A percentile compares a stretch with the other conserved stretches of the same genome.
These are phyloP conservation scores for Monosporascus sp. DNA, from an alignment of 2,329 filamentous ascomycete genomes.

Conservation along the genomic window DNA sequence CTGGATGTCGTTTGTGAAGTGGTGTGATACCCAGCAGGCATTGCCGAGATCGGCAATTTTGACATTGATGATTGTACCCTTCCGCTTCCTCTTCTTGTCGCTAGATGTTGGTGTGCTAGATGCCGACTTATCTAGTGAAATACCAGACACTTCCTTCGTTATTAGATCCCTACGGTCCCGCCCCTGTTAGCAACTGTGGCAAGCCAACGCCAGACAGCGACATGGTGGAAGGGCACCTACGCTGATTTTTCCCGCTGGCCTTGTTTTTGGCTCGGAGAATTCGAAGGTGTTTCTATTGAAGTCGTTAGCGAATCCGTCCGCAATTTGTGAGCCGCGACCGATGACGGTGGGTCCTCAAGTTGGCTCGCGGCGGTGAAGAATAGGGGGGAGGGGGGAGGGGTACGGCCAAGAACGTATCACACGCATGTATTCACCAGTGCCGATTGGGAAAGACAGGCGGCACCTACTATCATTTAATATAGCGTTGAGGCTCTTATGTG, in stretches of 20 bases:
- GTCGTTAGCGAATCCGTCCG: slow-evolving; percentile 22
- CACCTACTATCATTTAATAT: slow-evolving; percentile 72
- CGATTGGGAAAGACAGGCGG: neutral
- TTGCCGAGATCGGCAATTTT: slow-evolving; percentile 99
- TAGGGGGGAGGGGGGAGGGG: neutral
- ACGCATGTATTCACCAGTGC: neutral
- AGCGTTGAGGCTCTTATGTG: slow-evolving; percentile 75
- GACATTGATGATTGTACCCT: slow-evolving; percentile 73
- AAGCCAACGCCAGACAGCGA: neutral
- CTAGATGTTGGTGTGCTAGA: slow-evolving; percentile 37
- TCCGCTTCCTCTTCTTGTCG: slow-evolving; percentile 61
- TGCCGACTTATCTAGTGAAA: slow-evolving; percentile 75
- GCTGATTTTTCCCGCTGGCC: slow-evolving; percentile 89
- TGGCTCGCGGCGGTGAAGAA: neutral
- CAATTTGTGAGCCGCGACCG: neutral
- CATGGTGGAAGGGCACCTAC: slow-evolving; percentile 49
- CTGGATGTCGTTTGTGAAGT: slow-evolving; percentile 99
- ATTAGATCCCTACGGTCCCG: slow-evolving; percentile 64
- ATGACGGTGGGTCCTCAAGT: neutral
- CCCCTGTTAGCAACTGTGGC: slow-evolving; percentile 4
- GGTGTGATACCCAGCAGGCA: slow-evolving; percentile 97
- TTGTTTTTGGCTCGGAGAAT: slow-evolving; percentile 60
- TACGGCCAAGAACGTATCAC: neutral
- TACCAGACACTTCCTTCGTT: slow-evolving; percentile 88
- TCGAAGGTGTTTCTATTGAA: slow-evolving; percentile 34